phyloP scores from a whole-genome alignment of 139 green algal species.

The Coccomyxa sp. region DNA sequence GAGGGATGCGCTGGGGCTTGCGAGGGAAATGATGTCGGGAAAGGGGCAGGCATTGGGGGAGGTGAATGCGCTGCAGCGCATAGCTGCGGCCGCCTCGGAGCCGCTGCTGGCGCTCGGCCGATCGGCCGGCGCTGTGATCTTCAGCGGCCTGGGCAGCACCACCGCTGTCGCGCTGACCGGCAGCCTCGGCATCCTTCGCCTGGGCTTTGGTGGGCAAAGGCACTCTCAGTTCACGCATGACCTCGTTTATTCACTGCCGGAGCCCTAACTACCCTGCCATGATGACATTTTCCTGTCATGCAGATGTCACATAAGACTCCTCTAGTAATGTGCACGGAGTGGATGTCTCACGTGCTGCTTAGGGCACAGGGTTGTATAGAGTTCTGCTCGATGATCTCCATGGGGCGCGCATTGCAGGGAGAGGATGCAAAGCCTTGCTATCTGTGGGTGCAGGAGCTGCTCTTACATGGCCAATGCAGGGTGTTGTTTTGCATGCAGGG shows the following conservation, averaged over 20 bases:
- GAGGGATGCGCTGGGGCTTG: slow-evolving; percentile 6
- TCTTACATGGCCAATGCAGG: neutral
- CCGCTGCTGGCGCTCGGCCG: slow-evolving; percentile 38
- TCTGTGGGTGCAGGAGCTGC: too few species aligned
- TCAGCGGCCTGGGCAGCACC: slow-evolving; percentile 35
- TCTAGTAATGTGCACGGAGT: too few species aligned
- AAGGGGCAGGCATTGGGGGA: neutral
- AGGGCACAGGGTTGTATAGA: too few species aligned
- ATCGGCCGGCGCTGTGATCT: slow-evolving; percentile 18
- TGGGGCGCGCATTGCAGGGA: neutral
- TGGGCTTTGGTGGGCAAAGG: slow-evolving; percentile 32
- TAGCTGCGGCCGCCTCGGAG: slow-evolving; percentile 26
- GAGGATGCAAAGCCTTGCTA: neutral
- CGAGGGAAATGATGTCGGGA: slow-evolving; percentile 9
- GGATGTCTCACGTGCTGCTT: too few species aligned
- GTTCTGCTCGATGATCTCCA: neutral
- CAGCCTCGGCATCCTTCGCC: slow-evolving; percentile 40
- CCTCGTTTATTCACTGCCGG: too few species aligned
- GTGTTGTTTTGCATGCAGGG: slow-evolving; percentile 11
- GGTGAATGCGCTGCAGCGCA: slow-evolving; percentile 28
- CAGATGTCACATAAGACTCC: too few species aligned
- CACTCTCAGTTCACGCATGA: neutral
- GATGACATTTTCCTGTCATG: neutral
- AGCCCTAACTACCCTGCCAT: neutral
- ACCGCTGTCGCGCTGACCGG: slow-evolving; percentile 48